Percentiles rank a stretch among this genome's conserved stretches.
These are phyloP conservation scores for Penicillium atrosanguineum DNA, from an alignment of 495 filamentous ascomycete genomes.

Conservation along the genomic window DNA sequence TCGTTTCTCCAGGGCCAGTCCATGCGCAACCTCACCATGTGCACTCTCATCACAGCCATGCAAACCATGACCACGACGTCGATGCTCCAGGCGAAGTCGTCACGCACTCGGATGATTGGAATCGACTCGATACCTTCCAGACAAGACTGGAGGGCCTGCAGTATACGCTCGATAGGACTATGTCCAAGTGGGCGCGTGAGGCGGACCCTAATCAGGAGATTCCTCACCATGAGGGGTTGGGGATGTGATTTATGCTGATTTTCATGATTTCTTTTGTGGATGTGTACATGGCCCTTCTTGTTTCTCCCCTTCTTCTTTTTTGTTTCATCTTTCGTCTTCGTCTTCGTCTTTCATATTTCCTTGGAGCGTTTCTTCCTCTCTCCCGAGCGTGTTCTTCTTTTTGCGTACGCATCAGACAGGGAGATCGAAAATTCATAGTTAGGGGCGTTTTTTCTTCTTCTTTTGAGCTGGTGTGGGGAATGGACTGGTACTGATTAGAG, in stretches of 20 bases:
- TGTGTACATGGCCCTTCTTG: constrained; percentile 1
- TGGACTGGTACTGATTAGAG: neutral
- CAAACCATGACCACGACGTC: constrained; percentile 3
- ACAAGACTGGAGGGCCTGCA: constrained; percentile 15
- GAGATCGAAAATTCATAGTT: constrained; percentile 24
- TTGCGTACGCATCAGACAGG: constrained; percentile 7
- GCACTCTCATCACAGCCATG: neutral
- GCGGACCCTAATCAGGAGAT: constrained; percentile 24
- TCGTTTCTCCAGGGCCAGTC: neutral
- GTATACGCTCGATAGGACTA: constrained; percentile 18
- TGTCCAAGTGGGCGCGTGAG: constrained; percentile 26
- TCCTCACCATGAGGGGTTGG: constrained; percentile 24
- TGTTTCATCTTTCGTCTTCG: too few species aligned
- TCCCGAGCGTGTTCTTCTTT: neutral
- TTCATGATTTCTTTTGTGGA: neutral
- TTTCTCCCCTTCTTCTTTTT: neutral
- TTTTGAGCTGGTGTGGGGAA: neutral
- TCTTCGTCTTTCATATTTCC: too few species aligned
- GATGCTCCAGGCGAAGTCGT: constrained; percentile 13
- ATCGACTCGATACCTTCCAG: constrained; percentile 24
- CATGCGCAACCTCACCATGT: neutral
- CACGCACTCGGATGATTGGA: constrained; percentile 15
- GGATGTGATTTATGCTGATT: constrained; percentile 13
- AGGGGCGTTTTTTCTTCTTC: constrained; percentile 17
- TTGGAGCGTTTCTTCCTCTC: neutral